Evolutionary conservation across 2,329 filamentous ascomycete genomes (phyloP).

Genomic region (Proliferodiscus dingleyae): DNA sequence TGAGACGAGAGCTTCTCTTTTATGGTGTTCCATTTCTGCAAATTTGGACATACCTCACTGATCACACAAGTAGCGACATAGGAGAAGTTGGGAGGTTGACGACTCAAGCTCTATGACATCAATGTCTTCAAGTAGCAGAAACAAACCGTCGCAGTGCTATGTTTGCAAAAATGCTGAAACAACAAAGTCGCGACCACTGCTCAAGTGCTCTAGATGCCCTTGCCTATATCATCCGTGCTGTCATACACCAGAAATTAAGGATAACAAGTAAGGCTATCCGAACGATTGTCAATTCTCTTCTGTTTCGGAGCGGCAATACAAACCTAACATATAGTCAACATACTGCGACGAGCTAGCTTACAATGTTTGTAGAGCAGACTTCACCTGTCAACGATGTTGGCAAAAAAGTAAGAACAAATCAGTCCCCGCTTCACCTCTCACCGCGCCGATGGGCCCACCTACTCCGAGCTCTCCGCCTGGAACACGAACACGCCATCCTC

Average conservation of each 20-base stretch:
- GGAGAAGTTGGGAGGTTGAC: slow-evolving; percentile 11
- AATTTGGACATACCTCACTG: slow-evolving; percentile 8
- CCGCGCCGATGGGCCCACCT: background rate
- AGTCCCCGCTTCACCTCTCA: background rate
- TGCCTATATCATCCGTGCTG: slow-evolving; percentile 19
- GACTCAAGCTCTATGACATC: slow-evolving; percentile 24
- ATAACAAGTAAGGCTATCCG: slow-evolving; percentile 6
- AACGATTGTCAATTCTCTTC: too few relatives aligned
- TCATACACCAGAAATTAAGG: slow-evolving; percentile 12
- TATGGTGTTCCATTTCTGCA: background rate
- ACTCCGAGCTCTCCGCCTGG: background rate
- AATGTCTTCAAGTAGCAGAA: slow-evolving; percentile 16
- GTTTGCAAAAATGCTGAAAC: slow-evolving; percentile 18
- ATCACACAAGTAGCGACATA: slow-evolving; percentile 12
- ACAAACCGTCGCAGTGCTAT: slow-evolving; percentile 12
- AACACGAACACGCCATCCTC: too few relatives aligned
- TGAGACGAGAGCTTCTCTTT: slow-evolving; percentile 46
- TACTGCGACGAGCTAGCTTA: background rate
- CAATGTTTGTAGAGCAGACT: background rate
- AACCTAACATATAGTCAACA: too few relatives aligned
- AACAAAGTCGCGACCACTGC: slow-evolving; percentile 11
- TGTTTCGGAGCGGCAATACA: too few relatives aligned
- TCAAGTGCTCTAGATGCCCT: slow-evolving; percentile 19
- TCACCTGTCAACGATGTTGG: background rate
- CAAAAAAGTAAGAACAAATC: background rate